Conservation (phyloP, 2,329 filamentous ascomycete genomes). For the Metarhizium sp. region DNA sequence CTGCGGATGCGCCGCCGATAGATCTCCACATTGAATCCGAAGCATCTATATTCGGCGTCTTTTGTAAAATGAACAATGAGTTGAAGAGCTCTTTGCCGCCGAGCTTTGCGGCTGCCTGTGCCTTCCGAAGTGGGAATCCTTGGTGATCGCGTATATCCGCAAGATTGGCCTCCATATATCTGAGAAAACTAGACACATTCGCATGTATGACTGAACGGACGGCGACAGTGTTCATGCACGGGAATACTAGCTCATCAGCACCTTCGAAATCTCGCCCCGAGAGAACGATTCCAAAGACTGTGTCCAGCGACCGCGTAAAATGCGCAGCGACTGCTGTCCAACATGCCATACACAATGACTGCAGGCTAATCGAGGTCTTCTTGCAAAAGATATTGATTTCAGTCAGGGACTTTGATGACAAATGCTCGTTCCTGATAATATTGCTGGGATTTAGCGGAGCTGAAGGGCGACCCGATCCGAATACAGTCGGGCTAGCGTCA, state of each 20-base stretch:
- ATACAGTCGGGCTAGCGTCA: conserved; percentile 30
- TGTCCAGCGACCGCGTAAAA: conserved; percentile 55
- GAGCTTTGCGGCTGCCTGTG: conserved; percentile 35
- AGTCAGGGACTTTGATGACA: not conserved
- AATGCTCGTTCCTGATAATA: conserved; percentile 8
- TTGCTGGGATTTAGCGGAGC: not conserved
- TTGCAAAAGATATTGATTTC: conserved; percentile 50
- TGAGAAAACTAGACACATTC: conserved; percentile 51
- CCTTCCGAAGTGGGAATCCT: conserved; percentile 66
- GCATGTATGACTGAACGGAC: conserved; percentile 67
- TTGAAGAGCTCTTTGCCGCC: conserved; percentile 38
- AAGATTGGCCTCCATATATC: conserved; percentile 64
- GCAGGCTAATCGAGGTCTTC: conserved; percentile 57
- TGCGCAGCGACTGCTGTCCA: conserved; percentile 66
- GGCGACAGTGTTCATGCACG: conserved; percentile 84
- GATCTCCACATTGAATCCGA: conserved; percentile 46
- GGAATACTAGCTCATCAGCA: conserved; percentile 63
- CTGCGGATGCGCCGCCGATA: conserved; percentile 51
- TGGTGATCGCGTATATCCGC: conserved; percentile 60
- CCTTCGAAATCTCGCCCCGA: conserved; percentile 73
- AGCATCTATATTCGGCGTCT: conserved; percentile 8
- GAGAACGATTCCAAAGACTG: conserved; percentile 74
- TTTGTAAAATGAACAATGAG: conserved; percentile 47
- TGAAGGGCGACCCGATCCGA: conserved; percentile 9
- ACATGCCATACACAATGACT: conserved; percentile 65